Evolutionary conservation across 2,329 filamentous ascomycete genomes (phyloP).

Genomic region (Chaetomium globosum): DNA sequence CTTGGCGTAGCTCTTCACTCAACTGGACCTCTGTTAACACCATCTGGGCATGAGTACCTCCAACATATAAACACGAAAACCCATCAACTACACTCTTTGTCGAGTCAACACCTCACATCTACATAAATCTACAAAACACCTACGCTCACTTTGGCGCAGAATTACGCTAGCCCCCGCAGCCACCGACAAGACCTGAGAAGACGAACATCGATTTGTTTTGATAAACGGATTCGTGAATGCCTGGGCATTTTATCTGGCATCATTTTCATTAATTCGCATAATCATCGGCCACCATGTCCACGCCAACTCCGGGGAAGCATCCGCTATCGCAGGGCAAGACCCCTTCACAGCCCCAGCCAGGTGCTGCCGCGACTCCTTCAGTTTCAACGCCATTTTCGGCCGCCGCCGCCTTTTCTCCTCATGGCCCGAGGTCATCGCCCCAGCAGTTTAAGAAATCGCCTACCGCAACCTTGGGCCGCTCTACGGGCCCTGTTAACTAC

Average conservation of each 20-base stretch:
- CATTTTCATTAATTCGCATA: neutral
- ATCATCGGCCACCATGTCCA: slow-evolving; percentile 46
- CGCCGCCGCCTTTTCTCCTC: slow-evolving; percentile 62
- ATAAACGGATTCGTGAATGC: neutral
- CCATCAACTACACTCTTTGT: neutral
- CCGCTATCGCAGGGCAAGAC: slow-evolving; percentile 55
- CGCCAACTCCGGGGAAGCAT: slow-evolving; percentile 55
- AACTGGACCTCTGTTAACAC: neutral
- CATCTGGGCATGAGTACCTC: neutral
- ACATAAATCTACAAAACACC: neutral
- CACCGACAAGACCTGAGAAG: neutral
- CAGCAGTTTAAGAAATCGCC: slow-evolving; percentile 67
- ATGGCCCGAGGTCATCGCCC: slow-evolving; percentile 61
- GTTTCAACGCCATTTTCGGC: slow-evolving; percentile 68
- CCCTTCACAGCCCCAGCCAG: slow-evolving; percentile 50
- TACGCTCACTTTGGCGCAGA: neutral
- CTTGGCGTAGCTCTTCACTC: neutral
- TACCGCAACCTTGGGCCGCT: slow-evolving; percentile 52
- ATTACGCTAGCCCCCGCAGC: neutral
- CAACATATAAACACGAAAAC: too few species aligned
- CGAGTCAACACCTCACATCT: neutral
- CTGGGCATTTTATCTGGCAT: neutral
- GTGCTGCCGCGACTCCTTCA: slow-evolving; percentile 63
- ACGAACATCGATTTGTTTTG: neutral
- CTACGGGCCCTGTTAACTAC: slow-evolving; percentile 57